phyloP scores from a whole-genome alignment of 768 basidiomycete species.

The Dentipellis fragilis region DNA sequence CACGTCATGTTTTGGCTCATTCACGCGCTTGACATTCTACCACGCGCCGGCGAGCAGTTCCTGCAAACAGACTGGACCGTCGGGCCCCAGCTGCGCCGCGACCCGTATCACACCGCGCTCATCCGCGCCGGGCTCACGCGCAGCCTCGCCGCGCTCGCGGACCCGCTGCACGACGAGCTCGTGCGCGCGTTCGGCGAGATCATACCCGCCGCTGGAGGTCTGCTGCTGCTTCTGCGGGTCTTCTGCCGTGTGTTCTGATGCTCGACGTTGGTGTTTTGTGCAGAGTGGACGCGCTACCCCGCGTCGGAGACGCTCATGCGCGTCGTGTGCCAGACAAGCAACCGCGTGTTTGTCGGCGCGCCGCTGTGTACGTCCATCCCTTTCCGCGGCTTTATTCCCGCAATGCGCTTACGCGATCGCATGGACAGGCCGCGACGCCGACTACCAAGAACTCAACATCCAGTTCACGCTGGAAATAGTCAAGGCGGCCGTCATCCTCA shows the following conservation, averaged over 20 bases:
- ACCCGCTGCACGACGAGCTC: neutral
- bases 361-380: constrained; percentile 19
- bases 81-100: neutral
- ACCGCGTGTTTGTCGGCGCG: constrained; percentile 31
- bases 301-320: neutral
- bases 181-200: neutral
- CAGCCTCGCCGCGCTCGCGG: neutral
- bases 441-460: constrained; percentile 24
- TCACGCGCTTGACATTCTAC: neutral
- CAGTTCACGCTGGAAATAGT: constrained; percentile 26
- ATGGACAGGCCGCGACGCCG: constrained; percentile 24
- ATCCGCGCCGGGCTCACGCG: constrained; percentile 2
- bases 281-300: neutral
- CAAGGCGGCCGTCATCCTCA: constrained; percentile 22
- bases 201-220: neutral
- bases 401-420: neutral
- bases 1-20: neutral
- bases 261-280: neutral
- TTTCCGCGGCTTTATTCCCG: too few species aligned
- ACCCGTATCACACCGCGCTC: neutral
- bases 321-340: constrained; percentile 27
- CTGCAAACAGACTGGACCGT: neutral
- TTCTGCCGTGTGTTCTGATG: neutral
- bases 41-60: neutral
- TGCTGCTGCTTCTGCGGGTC: neutral